Base-by-base conservation (phyloP, 495 filamentous ascomycete species). In the Cairneyella variabilis region DNA sequence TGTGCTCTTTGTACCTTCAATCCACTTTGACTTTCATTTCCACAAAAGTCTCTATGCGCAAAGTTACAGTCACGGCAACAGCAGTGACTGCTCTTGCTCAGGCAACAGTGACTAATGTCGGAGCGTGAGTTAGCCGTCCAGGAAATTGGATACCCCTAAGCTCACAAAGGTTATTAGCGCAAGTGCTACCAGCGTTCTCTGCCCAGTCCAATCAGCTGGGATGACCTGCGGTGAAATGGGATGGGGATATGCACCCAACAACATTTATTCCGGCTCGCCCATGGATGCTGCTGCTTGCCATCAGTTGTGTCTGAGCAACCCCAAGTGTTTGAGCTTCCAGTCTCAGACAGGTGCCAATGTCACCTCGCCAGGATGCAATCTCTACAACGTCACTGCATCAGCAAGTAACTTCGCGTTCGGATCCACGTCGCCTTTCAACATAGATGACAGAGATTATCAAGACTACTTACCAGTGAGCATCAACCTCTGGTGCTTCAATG, bases 391-490 rank as follows among this genome's bases (percentile, higher is more conserved):
- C n/a, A 18, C 16, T 17, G 25, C 51, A 2, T 8, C 10, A 3
- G 28, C 22, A 6, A 40, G 28, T 16, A 46, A 54, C 20, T 41
- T 23, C 28, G 30, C 47, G 25, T 10, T 43, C 16, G 51, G 51
- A 21, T 14, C 39, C 8, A 41, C 7, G 12, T 46, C 51, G 9
- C 51, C 51, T 18, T 54, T 36, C 32, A 9, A 26, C n/a, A 41
- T 54, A 28, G 46, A 46, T 18, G 51, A 54, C 47, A 20, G 51
- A 21, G 42, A 39, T 17, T 54, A 42, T 32, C 51, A 28, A 16
- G 40, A 54, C 25, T 47, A 32, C 41, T 38, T 37, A 9, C 51
- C 51, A 5, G 51, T 54, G n/a, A n/a, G n/a, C n/a, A n/a, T n/a
- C n/a, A n/a, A n/a, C n/a, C n/a, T n/a, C n/a, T n/a, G n/a, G n/a